phyloP scores from a whole-genome alignment of 768 basidiomycete species.

The Omphalotus guepiniiformis region DNA sequence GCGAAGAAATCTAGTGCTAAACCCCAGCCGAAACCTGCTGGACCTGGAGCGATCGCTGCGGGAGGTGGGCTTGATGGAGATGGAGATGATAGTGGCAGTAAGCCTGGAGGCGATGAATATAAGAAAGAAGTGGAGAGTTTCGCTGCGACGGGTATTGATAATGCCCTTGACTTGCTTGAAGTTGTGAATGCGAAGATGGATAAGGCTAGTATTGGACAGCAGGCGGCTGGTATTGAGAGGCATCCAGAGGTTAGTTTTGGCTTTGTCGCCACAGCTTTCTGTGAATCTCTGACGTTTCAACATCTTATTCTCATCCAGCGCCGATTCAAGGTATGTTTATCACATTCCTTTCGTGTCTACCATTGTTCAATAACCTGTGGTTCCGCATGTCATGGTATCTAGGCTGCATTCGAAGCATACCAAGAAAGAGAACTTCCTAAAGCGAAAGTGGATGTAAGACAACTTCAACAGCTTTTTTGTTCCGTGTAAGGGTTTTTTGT shows the following conservation, averaged over 20 bases:
- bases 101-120: slow-evolving; percentile 25
- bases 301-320: slow-evolving; percentile 42
- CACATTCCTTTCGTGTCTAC: slow-evolving; percentile 5
- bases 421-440: slow-evolving; percentile 82
- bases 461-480: slow-evolving; percentile 6
- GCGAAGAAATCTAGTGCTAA: slow-evolving; percentile 46
- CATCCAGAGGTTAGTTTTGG: slow-evolving; percentile 77
- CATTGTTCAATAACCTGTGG: slow-evolving; percentile 7
- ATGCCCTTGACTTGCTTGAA: slow-evolving; percentile 84
- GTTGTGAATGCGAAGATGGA: slow-evolving; percentile 91
- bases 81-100: slow-evolving; percentile 19
- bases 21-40: slow-evolving; percentile 49
- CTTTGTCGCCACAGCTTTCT: neutral
- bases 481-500: slow-evolving; percentile 9
- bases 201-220: slow-evolving; percentile 84
- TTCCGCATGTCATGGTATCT: slow-evolving; percentile 6
- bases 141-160: slow-evolving; percentile 85
- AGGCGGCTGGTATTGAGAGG: slow-evolving; percentile 81
- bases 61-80: slow-evolving; percentile 44
- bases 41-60: slow-evolving; percentile 82
- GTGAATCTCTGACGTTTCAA: slow-evolving; percentile 9
- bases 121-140: slow-evolving; percentile 57
- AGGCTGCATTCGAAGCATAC: slow-evolving; percentile 91
- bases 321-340: slow-evolving; percentile 75
- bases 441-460: slow-evolving; percentile 63